Evolutionary conservation across 257 asterid species (phyloP).

Genomic region (Ilex asprella): DNA sequence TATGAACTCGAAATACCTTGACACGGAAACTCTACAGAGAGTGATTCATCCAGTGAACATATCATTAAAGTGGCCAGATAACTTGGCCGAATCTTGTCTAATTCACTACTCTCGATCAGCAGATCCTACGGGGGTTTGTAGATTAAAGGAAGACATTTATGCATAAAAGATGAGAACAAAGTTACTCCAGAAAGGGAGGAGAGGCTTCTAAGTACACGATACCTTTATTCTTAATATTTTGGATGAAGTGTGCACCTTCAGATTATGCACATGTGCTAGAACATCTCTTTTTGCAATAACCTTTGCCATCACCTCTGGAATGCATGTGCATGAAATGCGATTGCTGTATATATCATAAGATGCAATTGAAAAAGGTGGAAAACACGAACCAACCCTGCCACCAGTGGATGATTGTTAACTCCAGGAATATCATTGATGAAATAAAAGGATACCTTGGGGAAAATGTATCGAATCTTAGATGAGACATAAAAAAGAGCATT

Average conservation of each 20-base stretch:
- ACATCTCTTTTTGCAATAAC: constrained; percentile 16
- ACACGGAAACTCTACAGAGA: constrained; percentile 31
- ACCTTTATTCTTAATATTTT: constrained; percentile 43
- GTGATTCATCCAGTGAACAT: constrained; percentile 25
- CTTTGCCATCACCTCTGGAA: constrained; percentile 25
- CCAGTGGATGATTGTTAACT: background rate
- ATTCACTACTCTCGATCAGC: constrained; percentile 20
- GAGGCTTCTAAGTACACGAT: constrained; percentile 6
- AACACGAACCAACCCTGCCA: constrained; percentile 49
- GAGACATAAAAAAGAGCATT: too few relatives aligned
- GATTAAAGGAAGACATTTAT: constrained; percentile 9
- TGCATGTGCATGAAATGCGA: constrained; percentile 22
- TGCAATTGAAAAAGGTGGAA: constrained; percentile 28
- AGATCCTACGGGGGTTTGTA: constrained; percentile 26
- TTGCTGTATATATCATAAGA: constrained; percentile 46
- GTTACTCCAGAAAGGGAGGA: too few relatives aligned
- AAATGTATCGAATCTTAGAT: too few relatives aligned
- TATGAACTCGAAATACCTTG: constrained; percentile 28
- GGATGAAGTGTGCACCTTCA: constrained; percentile 20
- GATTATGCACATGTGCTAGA: constrained; percentile 18
- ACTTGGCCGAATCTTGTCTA: constrained; percentile 48
- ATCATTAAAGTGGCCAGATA: constrained; percentile 39
- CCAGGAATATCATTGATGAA: background rate
- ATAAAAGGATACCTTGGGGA: background rate
- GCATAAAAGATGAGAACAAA: background rate